Base-by-base conservation (phyloP, 2,329 filamentous ascomycete genomes). In the Oidium heveae region DNA sequence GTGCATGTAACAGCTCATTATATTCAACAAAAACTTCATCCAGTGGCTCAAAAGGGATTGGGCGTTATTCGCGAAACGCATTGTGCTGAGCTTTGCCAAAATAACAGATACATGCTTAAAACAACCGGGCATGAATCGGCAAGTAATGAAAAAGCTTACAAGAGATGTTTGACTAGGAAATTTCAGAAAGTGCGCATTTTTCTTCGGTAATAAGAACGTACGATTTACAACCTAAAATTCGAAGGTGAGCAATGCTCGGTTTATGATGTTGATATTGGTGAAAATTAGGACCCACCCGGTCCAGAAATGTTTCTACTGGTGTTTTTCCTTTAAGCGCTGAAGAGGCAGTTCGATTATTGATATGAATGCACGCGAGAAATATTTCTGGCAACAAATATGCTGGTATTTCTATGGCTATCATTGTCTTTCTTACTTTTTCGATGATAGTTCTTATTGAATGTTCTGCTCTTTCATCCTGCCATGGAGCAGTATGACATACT, bases 391-490 rank as follows among this genome's bases (percentile, higher is more conserved):
- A 54, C 9, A 54, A 15, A 4, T 33, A 13, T 3, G 39, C 12
- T 4, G 43, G 39, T 41, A 54, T 54, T 33, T 54, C 39, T 22
- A 33, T 54, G n/a, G 1, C 13, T 44, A 54, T 54, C 18, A 54
- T 54, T 5, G 18, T 34, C 37, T 36, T 52, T 22, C 50, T 8
- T 2, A 36, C 32, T 39, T 37, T 52, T 39, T 52, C 50, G 5
- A 52, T 52, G 2, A 53, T 43, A 3, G 39, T 44, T 41, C 52
- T 18, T 24, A 43, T 53, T 13, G 52, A 41, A 43, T 3, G 34
- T 53, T 53, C 52, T 32, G 52, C 34, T 32, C n/a, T 53, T 2
- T 34, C 52, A n/a, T 44, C 52, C 43, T 53, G 52, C 52, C 39
- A 32, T n/a, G 37, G 52, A 18, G 36, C 39, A 43, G n/a, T n/a